A percentile compares a stretch with the other conserved stretches of the same genome.
Evolutionary conservation across 202 grass and related monocot genomes (phyloP).

Genomic region (Digitaria exilis): DNA sequence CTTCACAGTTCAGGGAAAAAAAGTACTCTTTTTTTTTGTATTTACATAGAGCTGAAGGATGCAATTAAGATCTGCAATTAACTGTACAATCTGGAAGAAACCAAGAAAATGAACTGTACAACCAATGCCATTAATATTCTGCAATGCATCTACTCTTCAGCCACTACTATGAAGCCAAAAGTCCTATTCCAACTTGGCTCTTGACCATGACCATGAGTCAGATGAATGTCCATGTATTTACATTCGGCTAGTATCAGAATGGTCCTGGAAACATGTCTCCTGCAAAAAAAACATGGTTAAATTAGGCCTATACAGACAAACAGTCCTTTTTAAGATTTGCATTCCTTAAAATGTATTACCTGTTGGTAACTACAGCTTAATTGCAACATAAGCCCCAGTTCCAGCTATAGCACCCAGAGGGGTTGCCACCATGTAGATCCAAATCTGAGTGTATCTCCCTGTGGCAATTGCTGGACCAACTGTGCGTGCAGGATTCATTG

Average conservation of each 20-base stretch:
- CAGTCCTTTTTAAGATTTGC: too few species aligned
- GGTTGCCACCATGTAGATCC: conserved; percentile 57
- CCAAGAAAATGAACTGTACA: not conserved
- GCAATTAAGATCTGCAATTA: too few species aligned
- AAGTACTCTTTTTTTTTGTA: too few species aligned
- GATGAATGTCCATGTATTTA: not conserved
- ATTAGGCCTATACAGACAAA: not conserved
- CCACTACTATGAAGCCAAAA: too few species aligned
- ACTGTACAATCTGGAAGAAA: not conserved
- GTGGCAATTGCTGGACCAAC: not conserved
- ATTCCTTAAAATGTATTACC: not conserved
- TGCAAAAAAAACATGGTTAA: too few species aligned
- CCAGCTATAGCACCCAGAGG: conserved; percentile 46
- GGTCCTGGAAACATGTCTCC: too few species aligned
- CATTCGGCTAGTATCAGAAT: not conserved
- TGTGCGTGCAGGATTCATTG: not conserved
- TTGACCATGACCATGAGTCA: not conserved
- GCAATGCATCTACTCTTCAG: not conserved
- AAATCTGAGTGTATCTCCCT: conserved; percentile 31
- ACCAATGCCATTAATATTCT: not conserved
- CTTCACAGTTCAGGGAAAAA: too few species aligned
- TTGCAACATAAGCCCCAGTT: conserved; percentile 41
- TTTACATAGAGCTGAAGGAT: too few species aligned
- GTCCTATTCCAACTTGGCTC: not conserved
- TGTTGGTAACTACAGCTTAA: conserved; percentile 34